These are phyloP conservation scores for Pichia manshurica DNA, from an alignment of 805 yeast genomes.

Conservation along the genomic window DNA sequence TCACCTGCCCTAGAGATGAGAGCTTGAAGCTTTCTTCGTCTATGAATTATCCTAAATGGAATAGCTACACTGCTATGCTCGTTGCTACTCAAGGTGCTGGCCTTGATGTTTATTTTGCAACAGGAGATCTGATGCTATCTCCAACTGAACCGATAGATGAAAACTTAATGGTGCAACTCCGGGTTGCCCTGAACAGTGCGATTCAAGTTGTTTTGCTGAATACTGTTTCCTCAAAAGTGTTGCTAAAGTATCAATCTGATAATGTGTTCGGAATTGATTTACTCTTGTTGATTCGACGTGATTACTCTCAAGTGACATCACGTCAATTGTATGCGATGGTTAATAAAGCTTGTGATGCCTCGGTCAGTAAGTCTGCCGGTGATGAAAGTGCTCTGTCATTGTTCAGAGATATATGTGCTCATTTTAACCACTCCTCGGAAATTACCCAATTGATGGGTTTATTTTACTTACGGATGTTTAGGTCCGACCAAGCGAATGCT, in stretches of 20 bases:
- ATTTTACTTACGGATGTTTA: constrained; percentile 1
- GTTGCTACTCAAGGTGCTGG: background rate
- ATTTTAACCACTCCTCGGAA: background rate
- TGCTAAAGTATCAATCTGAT: constrained; percentile 1
- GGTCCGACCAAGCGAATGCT: background rate
- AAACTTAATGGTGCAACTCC: background rate
- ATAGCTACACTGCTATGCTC: background rate
- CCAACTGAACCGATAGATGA: background rate
- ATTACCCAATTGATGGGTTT: constrained; percentile 1
- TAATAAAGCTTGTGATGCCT: background rate
- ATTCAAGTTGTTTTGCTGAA: constrained; percentile 10
- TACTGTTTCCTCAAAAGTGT: background rate
- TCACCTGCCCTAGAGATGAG: background rate
- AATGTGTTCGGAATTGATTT: background rate
- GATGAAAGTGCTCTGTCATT: background rate
- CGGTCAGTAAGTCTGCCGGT: background rate
- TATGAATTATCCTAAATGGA: background rate
- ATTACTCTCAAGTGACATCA: constrained; percentile 1
- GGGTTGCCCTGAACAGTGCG: background rate
- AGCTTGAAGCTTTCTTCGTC: background rate
- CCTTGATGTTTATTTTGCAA: background rate
- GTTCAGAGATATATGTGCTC: background rate
- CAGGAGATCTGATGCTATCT: background rate
- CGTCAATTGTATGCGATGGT: constrained; percentile 1
- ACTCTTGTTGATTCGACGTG: background rate